Conservation (phyloP, 2,329 filamentous ascomycete species). For the Trichoderma aggressivum region DNA sequence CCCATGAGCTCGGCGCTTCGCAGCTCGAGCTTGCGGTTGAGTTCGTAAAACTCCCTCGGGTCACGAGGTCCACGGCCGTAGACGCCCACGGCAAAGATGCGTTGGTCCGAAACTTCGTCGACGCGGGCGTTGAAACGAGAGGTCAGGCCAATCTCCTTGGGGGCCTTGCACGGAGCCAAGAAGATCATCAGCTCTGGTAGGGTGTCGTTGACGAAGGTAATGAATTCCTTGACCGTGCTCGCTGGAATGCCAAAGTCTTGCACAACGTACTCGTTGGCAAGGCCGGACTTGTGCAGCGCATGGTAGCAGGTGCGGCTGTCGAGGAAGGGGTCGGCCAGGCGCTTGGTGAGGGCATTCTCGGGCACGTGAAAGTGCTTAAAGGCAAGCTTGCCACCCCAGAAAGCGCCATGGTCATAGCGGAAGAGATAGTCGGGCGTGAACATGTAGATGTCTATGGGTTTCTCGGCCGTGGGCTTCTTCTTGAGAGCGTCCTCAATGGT, state of each 20-base stretch:
- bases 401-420: constrained; percentile 54
- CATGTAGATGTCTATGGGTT: constrained; percentile 31
- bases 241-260: constrained; percentile 43
- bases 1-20: constrained; percentile 48
- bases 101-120: constrained; percentile 29
- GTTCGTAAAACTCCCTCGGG: constrained; percentile 39
- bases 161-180: constrained; percentile 29
- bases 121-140: constrained; percentile 34
- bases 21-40: constrained; percentile 48
- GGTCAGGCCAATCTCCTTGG: constrained; percentile 30
- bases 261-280: constrained; percentile 46
- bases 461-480: constrained; percentile 27
- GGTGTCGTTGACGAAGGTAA: constrained; percentile 30
- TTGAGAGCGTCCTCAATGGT: constrained; percentile 28
- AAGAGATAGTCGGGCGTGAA: constrained; percentile 53
- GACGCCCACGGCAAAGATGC: constrained; percentile 45
- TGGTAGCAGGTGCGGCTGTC: constrained; percentile 53
- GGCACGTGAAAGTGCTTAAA: constrained; percentile 51
- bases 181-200: constrained; percentile 32
- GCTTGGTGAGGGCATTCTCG: constrained; percentile 49
- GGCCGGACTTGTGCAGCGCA: constrained; percentile 48
- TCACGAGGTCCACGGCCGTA: constrained; percentile 40
- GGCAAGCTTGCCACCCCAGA: constrained; percentile 51
- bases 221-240: constrained; percentile 28
- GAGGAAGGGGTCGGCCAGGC: constrained; percentile 50